Evolutionary conservation across 1,284 basidiomycete species (phyloP).

Genomic region (Exobasidium rhododendri): DNA sequence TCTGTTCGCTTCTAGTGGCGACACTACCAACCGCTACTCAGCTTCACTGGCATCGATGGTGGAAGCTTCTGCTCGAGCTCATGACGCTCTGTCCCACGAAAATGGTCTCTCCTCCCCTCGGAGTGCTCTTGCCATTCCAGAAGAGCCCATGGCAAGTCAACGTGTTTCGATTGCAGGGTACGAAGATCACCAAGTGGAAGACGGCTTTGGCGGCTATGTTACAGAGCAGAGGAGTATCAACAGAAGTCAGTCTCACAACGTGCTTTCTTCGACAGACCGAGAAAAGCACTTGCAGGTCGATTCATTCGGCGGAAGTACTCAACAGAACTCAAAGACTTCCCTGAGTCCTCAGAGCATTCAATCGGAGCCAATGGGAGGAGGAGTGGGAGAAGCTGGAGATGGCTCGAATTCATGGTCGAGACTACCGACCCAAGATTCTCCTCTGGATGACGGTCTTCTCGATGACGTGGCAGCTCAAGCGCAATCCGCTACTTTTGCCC

Average conservation of each 20-base stretch:
- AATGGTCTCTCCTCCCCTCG: neutral
- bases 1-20: neutral
- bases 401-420: neutral
- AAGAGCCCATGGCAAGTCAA: neutral
- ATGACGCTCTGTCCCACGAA: neutral
- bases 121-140: slow-evolving; percentile 1
- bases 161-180: neutral
- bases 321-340: neutral
- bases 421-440: neutral
- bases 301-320: neutral
- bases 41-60: slow-evolving; percentile 8
- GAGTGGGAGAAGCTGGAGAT: slow-evolving; percentile 2
- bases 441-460: slow-evolving; percentile 17
- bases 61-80: slow-evolving; percentile 3
- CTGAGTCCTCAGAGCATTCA: neutral
- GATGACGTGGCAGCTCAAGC: slow-evolving; percentile 46
- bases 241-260: slow-evolving; percentile 8
- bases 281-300: neutral
- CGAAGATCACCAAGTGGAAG: neutral
- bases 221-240: neutral
- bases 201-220: slow-evolving; percentile 9
- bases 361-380: neutral
- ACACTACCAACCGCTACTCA: slow-evolving; percentile 8
- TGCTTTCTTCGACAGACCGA: slow-evolving; percentile 1
- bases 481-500: slow-evolving; percentile 36